Evolutionary conservation across 2,329 filamentous ascomycete genomes (phyloP).

Genomic region (Lachnellula arida): DNA sequence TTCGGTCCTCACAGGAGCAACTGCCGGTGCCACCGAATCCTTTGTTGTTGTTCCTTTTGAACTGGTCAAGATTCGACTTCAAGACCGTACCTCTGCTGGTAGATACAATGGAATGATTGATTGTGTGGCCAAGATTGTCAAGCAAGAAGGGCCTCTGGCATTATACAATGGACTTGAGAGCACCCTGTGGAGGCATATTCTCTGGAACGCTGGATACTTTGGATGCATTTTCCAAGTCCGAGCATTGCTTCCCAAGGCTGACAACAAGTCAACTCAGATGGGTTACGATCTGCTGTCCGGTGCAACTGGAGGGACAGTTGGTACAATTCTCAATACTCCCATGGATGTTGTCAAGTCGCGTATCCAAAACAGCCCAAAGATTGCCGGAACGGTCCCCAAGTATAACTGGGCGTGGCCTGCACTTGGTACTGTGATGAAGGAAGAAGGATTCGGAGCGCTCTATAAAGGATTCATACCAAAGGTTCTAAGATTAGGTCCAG

Average conservation of each 20-base stretch:
- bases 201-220: slow-evolving; percentile 96
- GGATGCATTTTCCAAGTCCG: slow-evolving; percentile 98
- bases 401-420: slow-evolving; percentile 98
- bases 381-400: slow-evolving; percentile 78
- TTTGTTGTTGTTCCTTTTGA: slow-evolving; percentile 98
- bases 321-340: slow-evolving; percentile 90
- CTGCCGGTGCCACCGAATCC: slow-evolving; percentile 89
- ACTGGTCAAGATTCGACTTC: slow-evolving; percentile 95
- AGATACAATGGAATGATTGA: slow-evolving; percentile 83
- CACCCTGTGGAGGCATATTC: slow-evolving; percentile 90
- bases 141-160: slow-evolving; percentile 76
- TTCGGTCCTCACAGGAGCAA: slow-evolving; percentile 88
- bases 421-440: slow-evolving; percentile 78
- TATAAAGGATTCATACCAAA: slow-evolving; percentile 99
- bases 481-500: slow-evolving; percentile 73
- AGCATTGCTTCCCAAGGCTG: slow-evolving; percentile 72
- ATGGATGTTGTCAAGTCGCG: slow-evolving; percentile 98
- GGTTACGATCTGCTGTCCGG: slow-evolving; percentile 85
- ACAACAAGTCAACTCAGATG: slow-evolving; percentile 76
- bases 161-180: slow-evolving; percentile 97
- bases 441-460: slow-evolving; percentile 86
- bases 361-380: slow-evolving; percentile 88
- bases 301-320: slow-evolving; percentile 79
- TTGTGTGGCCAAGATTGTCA: slow-evolving; percentile 75
- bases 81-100: slow-evolving; percentile 88